A percentile compares a stretch with the other conserved stretches of the same genome.
Evolutionary conservation across 169 alveolate genomes (phyloP).

Genomic region (Plasmodium malariae): DNA sequence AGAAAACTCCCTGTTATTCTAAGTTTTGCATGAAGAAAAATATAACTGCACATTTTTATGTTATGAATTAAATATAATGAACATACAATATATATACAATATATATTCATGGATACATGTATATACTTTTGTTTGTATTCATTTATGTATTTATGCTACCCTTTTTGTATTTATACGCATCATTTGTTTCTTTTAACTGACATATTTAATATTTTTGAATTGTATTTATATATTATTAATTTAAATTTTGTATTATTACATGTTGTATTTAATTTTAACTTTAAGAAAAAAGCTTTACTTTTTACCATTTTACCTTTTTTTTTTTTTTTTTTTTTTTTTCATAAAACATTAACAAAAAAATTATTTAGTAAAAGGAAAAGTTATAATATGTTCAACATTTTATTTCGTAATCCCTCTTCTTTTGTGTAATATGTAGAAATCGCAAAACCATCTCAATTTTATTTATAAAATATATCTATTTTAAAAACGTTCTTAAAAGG

Average conservation of each 20-base stretch:
- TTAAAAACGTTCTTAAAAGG: too few species aligned
- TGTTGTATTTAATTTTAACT: conserved; percentile 32
- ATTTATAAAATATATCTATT: too few species aligned
- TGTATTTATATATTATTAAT: conserved; percentile 34
- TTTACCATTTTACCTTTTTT: not conserved
- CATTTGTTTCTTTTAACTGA: conserved; percentile 35
- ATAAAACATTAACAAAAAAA: not conserved
- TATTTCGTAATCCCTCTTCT: not conserved
- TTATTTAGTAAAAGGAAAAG: not conserved
- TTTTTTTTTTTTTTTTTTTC: conserved; percentile 15
- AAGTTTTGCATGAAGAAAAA: conserved; percentile 27
- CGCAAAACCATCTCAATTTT: too few species aligned
- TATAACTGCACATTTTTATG: conserved; percentile 10
- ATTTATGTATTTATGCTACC: not conserved
- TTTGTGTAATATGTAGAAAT: not conserved
- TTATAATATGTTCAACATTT: not conserved
- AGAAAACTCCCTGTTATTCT: conserved; percentile 34
- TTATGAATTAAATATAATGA: conserved; percentile 35
- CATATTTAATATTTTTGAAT: conserved; percentile 23
- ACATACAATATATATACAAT: too few species aligned
- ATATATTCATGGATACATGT: not conserved
- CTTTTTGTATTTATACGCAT: conserved; percentile 23
- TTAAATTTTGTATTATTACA: conserved; percentile 19
- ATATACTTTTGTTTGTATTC: conserved; percentile 13
- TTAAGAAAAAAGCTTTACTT: conserved; percentile 3